Base-by-base conservation (phyloP, 345 rosid genomes). In the Aethionema arabicum region DNA sequence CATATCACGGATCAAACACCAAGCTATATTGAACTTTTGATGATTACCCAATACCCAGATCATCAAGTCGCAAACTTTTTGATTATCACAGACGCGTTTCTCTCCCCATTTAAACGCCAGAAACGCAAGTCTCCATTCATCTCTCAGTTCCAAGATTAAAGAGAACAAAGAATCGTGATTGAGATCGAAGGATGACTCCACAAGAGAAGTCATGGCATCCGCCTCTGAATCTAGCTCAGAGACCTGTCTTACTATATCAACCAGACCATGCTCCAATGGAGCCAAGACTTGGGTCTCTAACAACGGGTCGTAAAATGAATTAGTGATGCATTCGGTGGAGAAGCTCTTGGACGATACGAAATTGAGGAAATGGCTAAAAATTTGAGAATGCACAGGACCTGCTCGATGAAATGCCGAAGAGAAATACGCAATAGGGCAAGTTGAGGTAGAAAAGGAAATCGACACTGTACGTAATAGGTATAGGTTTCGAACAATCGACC, bases 71-170 rank as follows among this genome's bases (percentile, higher is more conserved):
- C 67, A 77, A 40, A 73, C 71, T 65, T 76, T 78, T 38, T 80
- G 80, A 68, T 83, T 82, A 73, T 62, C 63, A 35, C 71, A 77
- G 41, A 76, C 76, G 50, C 81, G 59, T 67, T 77, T 81, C 47
- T 81, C 82, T 0, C 86, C 93, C 96, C 93, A 89, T 63, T 85
- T 85, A 67, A 89, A 89, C 3, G 78, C 95, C 56, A 84, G 69
- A 73, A 80, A 77, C 4, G 97, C 93, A 66, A 78, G 66, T 48
- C 78, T 85, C 91, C 98, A 89, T 21, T 83, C 80, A 47, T 68
- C 75, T 70, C 80, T 81, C 54, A 85, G 9, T 30, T 72, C 76
- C 96, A 86, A 87, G 41, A 87, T 84, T 30, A 79, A 51, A 16
- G 93, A 77, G 70, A 40, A 75, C 7, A 92, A 63, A 78, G 82